Conservation (phyloP, 129 eudicot species). For the Escallonia rubra region DNA sequence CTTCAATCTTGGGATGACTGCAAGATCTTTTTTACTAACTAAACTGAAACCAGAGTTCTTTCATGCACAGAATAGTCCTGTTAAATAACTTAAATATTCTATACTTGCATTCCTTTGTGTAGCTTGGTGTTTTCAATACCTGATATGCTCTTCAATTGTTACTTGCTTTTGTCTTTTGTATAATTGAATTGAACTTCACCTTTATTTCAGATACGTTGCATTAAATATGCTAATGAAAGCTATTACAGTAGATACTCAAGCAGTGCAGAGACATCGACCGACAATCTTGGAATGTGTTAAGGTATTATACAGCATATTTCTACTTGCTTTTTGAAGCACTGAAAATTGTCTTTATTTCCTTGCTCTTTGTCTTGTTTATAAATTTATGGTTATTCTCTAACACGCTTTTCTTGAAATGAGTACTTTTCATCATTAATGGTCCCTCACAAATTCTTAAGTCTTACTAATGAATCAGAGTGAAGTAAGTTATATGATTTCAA, state of each 20-base stretch:
- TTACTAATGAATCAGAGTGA: background rate
- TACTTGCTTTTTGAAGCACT: background rate
- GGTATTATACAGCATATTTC: constrained; percentile 38
- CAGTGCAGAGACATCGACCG: constrained; percentile 98
- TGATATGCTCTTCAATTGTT: constrained; percentile 4
- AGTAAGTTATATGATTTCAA: background rate
- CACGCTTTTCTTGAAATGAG: background rate
- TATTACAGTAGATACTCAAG: constrained; percentile 85
- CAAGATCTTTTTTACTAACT: no score
- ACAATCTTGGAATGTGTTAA: constrained; percentile 98
- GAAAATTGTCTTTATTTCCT: background rate
- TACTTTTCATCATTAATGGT: background rate
- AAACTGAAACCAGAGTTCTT: no score
- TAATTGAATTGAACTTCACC: constrained; percentile 13
- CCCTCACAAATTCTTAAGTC: background rate
- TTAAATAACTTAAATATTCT: no score
- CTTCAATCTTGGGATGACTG: no score
- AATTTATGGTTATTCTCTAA: background rate
- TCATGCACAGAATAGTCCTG: no score
- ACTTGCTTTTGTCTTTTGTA: constrained; percentile 15
- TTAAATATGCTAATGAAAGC: constrained; percentile 95
- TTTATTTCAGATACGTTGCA: constrained; percentile 84
- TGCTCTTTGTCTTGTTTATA: background rate
- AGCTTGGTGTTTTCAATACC: background rate
- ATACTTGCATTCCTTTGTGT: no score